A percentile compares a stretch with the other conserved stretches of the same genome.
These are phyloP conservation scores for Rhynchosporium graminicola DNA, from an alignment of 2,329 filamentous ascomycete genomes.

Conservation along the genomic window DNA sequence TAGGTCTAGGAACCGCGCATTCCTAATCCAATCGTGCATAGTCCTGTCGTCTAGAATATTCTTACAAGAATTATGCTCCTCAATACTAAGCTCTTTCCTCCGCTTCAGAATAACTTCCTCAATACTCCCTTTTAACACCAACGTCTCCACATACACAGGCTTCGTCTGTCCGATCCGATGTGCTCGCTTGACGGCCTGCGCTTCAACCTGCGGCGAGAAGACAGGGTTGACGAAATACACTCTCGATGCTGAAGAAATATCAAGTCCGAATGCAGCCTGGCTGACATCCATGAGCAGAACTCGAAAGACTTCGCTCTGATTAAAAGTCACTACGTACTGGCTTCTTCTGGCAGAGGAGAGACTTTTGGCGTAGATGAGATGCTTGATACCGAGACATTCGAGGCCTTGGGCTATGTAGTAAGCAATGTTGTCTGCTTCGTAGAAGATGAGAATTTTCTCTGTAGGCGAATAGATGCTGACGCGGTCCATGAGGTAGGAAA, in stretches of 20 bases:
- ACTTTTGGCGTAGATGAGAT: constrained; percentile 68
- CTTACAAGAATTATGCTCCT: constrained; percentile 58
- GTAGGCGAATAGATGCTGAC: constrained; percentile 66
- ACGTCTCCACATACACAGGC: constrained; percentile 80
- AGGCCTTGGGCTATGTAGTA: constrained; percentile 83
- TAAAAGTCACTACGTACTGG: constrained; percentile 79
- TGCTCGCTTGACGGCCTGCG: constrained; percentile 87
- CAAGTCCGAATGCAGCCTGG: constrained; percentile 84
- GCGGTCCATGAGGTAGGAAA: constrained; percentile 79
- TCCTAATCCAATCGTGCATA: constrained; percentile 61
- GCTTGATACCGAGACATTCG: constrained; percentile 66
- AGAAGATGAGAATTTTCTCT: constrained; percentile 92
- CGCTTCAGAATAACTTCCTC: constrained; percentile 82
- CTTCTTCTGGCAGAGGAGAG: constrained; percentile 63
- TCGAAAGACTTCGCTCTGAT: constrained; percentile 47
- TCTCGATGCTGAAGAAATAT: constrained; percentile 78
- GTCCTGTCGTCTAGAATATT: constrained; percentile 58
- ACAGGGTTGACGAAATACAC: constrained; percentile 91
- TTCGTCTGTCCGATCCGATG: constrained; percentile 83
- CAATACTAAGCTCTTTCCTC: constrained; percentile 72
- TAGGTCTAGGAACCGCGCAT: constrained; percentile 48
- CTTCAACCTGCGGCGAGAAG: constrained; percentile 80
- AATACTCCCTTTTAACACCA: constrained; percentile 77
- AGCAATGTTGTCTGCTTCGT: constrained; percentile 83
- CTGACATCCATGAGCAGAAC: constrained; percentile 90